These are phyloP conservation scores for Cladosporium sp. DNA, from an alignment of 2,329 filamentous ascomycete species.

Conservation along the genomic window DNA sequence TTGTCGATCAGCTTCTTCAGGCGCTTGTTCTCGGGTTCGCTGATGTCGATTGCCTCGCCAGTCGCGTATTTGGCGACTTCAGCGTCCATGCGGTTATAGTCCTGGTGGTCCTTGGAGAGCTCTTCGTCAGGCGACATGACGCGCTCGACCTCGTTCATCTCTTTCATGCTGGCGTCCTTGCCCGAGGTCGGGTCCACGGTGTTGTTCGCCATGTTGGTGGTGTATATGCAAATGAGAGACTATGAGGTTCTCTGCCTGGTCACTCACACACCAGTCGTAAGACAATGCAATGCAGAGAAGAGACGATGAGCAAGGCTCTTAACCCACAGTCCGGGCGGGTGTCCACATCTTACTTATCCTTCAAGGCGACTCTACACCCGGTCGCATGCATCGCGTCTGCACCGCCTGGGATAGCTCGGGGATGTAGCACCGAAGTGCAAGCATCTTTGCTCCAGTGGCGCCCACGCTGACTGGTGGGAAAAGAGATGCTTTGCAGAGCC, in stretches of 20 bases:
- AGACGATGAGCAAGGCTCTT: constrained; percentile 1
- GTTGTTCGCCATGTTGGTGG: constrained; percentile 7
- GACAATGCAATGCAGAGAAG: background rate
- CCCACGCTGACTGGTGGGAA: constrained; percentile 10
- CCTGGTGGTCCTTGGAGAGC: constrained; percentile 54
- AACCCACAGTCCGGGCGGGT: constrained; percentile 9
- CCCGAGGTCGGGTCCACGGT: constrained; percentile 3
- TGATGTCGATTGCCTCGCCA: constrained; percentile 58
- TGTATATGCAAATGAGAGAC: background rate
- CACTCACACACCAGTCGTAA: background rate
- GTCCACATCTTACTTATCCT: constrained; percentile 20
- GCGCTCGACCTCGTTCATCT: constrained; percentile 49
- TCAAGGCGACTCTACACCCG: background rate
- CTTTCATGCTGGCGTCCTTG: constrained; percentile 23
- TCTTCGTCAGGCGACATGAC: constrained; percentile 48
- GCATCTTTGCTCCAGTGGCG: background rate
- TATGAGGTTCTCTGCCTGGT: background rate
- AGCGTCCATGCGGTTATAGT: constrained; percentile 65
- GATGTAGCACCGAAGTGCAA: constrained; percentile 14
- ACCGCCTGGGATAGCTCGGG: constrained; percentile 6
- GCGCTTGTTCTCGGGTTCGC: constrained; percentile 60
- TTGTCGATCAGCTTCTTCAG: constrained; percentile 67
- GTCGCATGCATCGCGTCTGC: background rate
- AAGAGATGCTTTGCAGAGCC: constrained; percentile 15
- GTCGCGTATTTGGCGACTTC: constrained; percentile 72